Percentiles rank a stretch among this genome's conserved stretches.
phyloP scores from a whole-genome alignment of 441 rosid species.

The Adansonia grandidieri region DNA sequence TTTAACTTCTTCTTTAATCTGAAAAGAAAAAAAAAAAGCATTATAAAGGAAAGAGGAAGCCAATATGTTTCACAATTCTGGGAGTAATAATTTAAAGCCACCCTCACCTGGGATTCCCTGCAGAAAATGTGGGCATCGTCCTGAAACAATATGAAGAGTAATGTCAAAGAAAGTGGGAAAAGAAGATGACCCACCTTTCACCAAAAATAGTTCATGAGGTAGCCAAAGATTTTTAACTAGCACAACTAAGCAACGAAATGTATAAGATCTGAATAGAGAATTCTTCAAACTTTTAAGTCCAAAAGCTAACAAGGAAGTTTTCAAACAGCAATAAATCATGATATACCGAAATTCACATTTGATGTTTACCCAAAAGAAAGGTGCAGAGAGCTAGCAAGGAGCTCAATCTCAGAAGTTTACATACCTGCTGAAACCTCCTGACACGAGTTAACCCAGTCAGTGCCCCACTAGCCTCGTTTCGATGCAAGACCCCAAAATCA shows the following conservation, averaged over 20 bases:
- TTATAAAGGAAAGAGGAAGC: slow-evolving; percentile 25
- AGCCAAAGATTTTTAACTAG: slow-evolving; percentile 13
- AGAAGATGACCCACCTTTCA: background rate
- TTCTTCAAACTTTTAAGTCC: background rate
- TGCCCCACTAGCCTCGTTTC: slow-evolving; percentile 99
- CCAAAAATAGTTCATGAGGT: background rate
- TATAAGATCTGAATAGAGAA: slow-evolving; percentile 15
- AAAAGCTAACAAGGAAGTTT: background rate
- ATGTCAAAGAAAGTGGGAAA: slow-evolving; percentile 2
- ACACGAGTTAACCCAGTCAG: slow-evolving; percentile 98
- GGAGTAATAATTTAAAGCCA: slow-evolving; percentile 20
- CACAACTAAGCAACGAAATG: slow-evolving; percentile 7
- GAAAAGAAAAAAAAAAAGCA: slow-evolving; percentile 34
- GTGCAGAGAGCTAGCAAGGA: background rate
- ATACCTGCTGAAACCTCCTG: slow-evolving; percentile 97
- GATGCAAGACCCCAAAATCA: slow-evolving; percentile 96
- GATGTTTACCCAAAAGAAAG: slow-evolving; percentile 17
- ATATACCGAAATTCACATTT: background rate
- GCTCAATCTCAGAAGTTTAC: background rate
- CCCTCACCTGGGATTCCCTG: slow-evolving; percentile 75
- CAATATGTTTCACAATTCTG: slow-evolving; percentile 10
- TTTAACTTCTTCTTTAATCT: slow-evolving; percentile 83
- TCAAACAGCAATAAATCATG: background rate
- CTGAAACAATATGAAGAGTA: slow-evolving; percentile 48
- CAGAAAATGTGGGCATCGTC: slow-evolving; percentile 99